Evolutionary conservation across 331 rosid species (phyloP).

Genomic region (Cydonia oblonga): DNA sequence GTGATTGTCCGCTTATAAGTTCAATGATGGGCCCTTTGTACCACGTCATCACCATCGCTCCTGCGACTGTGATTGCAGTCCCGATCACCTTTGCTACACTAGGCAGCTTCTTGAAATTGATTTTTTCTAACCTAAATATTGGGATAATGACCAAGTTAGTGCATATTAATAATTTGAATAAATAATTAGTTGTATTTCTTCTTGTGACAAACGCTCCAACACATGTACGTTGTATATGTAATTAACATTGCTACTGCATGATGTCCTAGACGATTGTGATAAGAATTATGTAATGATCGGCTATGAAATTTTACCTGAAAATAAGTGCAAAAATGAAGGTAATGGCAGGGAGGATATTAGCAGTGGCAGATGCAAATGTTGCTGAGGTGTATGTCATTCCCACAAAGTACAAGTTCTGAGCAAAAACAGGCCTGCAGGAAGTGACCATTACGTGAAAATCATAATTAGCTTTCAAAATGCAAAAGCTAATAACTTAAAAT

Average conservation of each 20-base stretch:
- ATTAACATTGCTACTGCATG: not conserved
- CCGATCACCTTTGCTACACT: conserved; percentile 69
- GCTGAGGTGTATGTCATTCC: conserved; percentile 82
- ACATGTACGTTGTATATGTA: not conserved
- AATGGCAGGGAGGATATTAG: conserved; percentile 76
- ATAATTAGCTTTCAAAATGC: not conserved
- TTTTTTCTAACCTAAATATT: conserved; percentile 49
- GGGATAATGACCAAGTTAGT: not conserved
- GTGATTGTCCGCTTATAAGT: conserved; percentile 27
- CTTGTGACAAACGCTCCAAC: not conserved
- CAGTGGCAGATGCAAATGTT: conserved; percentile 67
- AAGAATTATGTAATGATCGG: not conserved
- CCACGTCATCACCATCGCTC: conserved; percentile 84
- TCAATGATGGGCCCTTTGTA: conserved; percentile 70
- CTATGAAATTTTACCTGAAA: conserved; percentile 44
- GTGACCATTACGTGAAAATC: not conserved
- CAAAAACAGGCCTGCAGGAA: conserved; percentile 73
- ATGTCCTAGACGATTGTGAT: not conserved
- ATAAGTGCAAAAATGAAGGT: conserved; percentile 74
- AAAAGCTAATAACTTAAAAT: not conserved
- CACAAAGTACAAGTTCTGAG: conserved; percentile 73
- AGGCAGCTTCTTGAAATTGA: conserved; percentile 44
- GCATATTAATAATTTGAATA: not conserved
- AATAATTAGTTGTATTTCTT: not conserved
- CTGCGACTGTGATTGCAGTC: conserved; percentile 61